Evolutionary conservation across 2,329 filamentous ascomycete genomes (phyloP).

Genomic region (Colletotrichum paranaense): DNA sequence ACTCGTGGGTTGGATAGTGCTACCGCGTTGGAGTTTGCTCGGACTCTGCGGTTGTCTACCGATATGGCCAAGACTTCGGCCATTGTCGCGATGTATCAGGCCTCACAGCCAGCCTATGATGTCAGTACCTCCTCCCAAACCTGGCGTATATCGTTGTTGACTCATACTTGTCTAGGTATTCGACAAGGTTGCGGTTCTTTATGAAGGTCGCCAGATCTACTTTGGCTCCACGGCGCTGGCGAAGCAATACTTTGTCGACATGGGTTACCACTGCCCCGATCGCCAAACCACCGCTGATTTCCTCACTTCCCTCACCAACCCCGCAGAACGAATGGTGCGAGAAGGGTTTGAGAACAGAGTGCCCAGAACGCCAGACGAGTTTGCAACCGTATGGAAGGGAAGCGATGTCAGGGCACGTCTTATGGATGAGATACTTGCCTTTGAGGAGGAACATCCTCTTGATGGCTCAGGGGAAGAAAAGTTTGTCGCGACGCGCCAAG

Average conservation of each 20-base stretch:
- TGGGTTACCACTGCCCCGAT: slow-evolving; percentile 70
- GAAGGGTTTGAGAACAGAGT: slow-evolving; percentile 65
- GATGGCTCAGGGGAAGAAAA: slow-evolving; percentile 7
- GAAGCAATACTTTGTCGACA: slow-evolving; percentile 71
- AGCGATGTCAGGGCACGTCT: slow-evolving; percentile 19
- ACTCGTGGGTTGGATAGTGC: slow-evolving; percentile 56
- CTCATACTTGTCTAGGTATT: slow-evolving; percentile 59
- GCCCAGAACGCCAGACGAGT: slow-evolving; percentile 66
- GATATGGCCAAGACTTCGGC: slow-evolving; percentile 39
- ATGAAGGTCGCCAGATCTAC: slow-evolving; percentile 75
- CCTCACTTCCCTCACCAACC: slow-evolving; percentile 67
- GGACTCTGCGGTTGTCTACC: slow-evolving; percentile 41
- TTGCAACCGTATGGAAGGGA: slow-evolving; percentile 42
- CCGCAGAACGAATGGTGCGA: slow-evolving; percentile 38
- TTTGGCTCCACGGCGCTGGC: slow-evolving; percentile 70
- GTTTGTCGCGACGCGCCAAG: slow-evolving; percentile 13
- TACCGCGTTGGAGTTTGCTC: slow-evolving; percentile 36
- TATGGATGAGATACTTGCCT: slow-evolving; percentile 9
- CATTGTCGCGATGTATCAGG: slow-evolving; percentile 65
- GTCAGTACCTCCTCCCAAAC: slow-evolving; percentile 32
- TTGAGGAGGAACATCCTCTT: slow-evolving; percentile 26
- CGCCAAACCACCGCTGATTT: slow-evolving; percentile 78
- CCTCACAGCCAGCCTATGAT: slow-evolving; percentile 67
- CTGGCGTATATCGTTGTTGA: slow-evolving; percentile 69
- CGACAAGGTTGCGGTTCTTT: slow-evolving; percentile 75